Conservation (phyloP, 2,329 filamentous ascomycete genomes). For the Rosellinia necatrix region DNA sequence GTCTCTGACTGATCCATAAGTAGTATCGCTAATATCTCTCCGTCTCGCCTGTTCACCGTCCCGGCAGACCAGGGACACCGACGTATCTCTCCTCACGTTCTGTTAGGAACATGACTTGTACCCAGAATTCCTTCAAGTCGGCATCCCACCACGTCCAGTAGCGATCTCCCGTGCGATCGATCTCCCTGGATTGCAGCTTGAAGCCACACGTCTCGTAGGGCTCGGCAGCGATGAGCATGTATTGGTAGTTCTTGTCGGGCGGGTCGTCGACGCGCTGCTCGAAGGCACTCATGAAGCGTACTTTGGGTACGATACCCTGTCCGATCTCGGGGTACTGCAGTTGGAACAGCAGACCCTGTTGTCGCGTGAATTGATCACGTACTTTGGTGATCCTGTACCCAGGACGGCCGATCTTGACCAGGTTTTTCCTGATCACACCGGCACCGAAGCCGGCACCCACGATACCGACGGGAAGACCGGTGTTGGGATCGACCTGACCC, state of each 20-base stretch:
- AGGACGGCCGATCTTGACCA: constrained; percentile 92
- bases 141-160: constrained; percentile 96
- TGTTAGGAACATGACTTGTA: constrained; percentile 97
- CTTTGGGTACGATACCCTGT: constrained; percentile 73
- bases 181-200: constrained; percentile 91
- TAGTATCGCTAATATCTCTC: too few relatives aligned
- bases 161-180: constrained; percentile 84
- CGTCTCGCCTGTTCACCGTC: constrained; percentile 25
- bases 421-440: constrained; percentile 73
- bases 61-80: constrained; percentile 64
- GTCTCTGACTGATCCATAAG: too few relatives aligned
- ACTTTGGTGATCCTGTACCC: constrained; percentile 99
- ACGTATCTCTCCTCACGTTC: constrained; percentile 91
- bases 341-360: constrained; percentile 93
- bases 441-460: constrained; percentile 69
- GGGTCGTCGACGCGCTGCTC: constrained; percentile 93
- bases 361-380: constrained; percentile 82
- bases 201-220: constrained; percentile 98
- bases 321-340: constrained; percentile 92
- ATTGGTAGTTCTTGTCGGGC: constrained; percentile 92
- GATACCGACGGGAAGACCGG: constrained; percentile 74
- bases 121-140: constrained; percentile 95
- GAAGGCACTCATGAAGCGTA: constrained; percentile 97
- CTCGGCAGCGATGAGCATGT: constrained; percentile 91
- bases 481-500: constrained; percentile 68